A percentile compares a stretch with the other conserved stretches of the same genome.
phyloP scores from a whole-genome alignment of 371 early-diverging fungal genomes.

The Funneliformis caledonium region DNA sequence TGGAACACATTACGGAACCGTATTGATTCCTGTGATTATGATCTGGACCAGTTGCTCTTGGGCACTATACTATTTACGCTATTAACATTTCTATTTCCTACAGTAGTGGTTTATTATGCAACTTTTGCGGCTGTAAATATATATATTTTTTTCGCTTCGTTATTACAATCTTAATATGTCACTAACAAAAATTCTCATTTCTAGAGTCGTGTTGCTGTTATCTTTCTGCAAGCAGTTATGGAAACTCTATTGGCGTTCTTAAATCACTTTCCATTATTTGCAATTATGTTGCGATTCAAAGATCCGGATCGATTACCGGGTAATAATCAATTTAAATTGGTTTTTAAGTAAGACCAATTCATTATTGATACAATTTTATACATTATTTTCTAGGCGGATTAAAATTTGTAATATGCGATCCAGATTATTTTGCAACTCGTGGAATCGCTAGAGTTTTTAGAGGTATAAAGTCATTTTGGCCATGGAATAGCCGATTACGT shows the following conservation, averaged over 20 bases:
- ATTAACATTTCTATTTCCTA: constrained; percentile 92
- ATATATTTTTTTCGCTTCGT: neutral
- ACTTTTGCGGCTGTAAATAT: constrained; percentile 79
- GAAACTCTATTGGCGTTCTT: constrained; percentile 85
- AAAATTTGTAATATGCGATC: constrained; percentile 53
- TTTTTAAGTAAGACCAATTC: neutral
- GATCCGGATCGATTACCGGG: constrained; percentile 90
- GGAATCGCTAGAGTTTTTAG: constrained; percentile 41
- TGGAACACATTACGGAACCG: constrained; percentile 89
- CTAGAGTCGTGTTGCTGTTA: constrained; percentile 79
- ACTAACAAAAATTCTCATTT: neutral
- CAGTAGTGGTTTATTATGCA: constrained; percentile 91
- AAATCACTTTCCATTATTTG: constrained; percentile 95
- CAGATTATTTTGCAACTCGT: constrained; percentile 46
- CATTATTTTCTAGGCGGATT: constrained; percentile 51
- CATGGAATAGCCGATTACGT: constrained; percentile 12
- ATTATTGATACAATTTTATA: neutral
- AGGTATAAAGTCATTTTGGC: constrained; percentile 39
- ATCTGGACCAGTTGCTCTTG: constrained; percentile 90
- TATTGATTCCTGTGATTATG: constrained; percentile 94
- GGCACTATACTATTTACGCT: constrained; percentile 95
- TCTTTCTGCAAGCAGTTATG: constrained; percentile 77
- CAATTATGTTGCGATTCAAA: constrained; percentile 84
- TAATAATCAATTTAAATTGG: neutral
- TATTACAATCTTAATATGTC: neutral